A percentile compares a stretch with the other conserved stretches of the same genome.
Conservation (phyloP, 805 yeast species). For the Ogataea minuta region DNA sequence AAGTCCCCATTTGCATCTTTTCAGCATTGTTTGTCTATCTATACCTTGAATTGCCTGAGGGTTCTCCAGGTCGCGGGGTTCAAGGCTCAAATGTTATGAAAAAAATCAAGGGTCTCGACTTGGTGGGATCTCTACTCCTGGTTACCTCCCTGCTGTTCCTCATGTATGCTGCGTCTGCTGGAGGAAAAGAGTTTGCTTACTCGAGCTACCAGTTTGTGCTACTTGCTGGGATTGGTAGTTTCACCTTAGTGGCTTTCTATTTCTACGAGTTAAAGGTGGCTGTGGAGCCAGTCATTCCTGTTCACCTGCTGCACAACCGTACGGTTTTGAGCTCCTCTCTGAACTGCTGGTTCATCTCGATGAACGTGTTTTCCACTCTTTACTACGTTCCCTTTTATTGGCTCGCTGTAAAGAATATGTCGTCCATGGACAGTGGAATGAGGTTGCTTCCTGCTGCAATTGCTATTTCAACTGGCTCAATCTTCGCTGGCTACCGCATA, state of each 20-base stretch:
- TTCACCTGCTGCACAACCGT: conserved; percentile 52
- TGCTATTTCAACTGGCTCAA: conserved; percentile 66
- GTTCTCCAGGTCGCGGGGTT: conserved; percentile 52
- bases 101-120: conserved; percentile 60
- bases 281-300: conserved; percentile 65
- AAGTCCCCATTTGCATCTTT: conserved; percentile 48
- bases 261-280: conserved; percentile 52
- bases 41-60: conserved; percentile 39
- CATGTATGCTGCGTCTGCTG: conserved; percentile 64
- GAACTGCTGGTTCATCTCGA: conserved; percentile 67
- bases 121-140: conserved; percentile 59
- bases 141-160: conserved; percentile 57
- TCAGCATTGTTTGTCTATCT: conserved; percentile 40
- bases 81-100: conserved; percentile 42
- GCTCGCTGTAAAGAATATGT: conserved; percentile 28
- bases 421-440: conserved; percentile 36
- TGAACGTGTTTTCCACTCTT: conserved; percentile 61
- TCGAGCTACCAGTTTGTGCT: conserved; percentile 39
- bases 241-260: conserved; percentile 41
- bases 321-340: conserved; percentile 66
- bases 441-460: conserved; percentile 57
- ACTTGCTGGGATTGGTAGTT: conserved; percentile 34
- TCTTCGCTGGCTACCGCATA: conserved; percentile 66
- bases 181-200: conserved; percentile 55
- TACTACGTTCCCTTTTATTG: conserved; percentile 71